These are phyloP conservation scores for Butyriboletus loyo DNA, from an alignment of 768 basidiomycete species.

Conservation along the genomic window DNA sequence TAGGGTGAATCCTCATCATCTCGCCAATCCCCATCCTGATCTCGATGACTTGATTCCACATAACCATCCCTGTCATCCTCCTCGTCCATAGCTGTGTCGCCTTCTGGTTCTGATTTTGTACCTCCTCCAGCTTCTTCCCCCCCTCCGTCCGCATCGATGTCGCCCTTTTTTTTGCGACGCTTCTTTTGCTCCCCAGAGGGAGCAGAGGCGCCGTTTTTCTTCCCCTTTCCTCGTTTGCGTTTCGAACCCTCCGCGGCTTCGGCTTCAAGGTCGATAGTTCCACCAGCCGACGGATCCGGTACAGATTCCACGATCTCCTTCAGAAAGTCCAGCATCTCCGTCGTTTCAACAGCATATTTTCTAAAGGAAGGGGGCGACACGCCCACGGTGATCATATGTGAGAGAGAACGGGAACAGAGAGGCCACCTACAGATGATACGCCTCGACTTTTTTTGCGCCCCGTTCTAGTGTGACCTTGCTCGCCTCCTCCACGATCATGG, in stretches of 20 bases:
- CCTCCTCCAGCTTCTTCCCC: constrained; percentile 36
- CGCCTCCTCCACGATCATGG: constrained; percentile 77
- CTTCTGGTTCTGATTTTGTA: constrained; percentile 38
- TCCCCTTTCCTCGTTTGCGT: constrained; percentile 59
- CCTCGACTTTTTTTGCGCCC: constrained; percentile 85
- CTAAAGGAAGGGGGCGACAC: constrained; percentile 38
- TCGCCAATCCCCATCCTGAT: constrained; percentile 45
- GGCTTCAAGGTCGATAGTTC: constrained; percentile 68
- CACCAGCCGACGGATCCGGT: constrained; percentile 84
- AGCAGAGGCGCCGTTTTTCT: constrained; percentile 40
- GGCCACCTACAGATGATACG: constrained; percentile 82
- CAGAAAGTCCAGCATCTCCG: constrained; percentile 89
- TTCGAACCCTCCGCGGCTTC: constrained; percentile 52
- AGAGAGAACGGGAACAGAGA: not conserved
- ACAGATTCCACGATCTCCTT: constrained; percentile 86
- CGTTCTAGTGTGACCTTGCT: constrained; percentile 74
- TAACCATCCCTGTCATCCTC: constrained; percentile 43
- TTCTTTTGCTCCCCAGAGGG: constrained; percentile 40
- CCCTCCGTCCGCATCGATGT: constrained; percentile 32
- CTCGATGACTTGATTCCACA: constrained; percentile 37
- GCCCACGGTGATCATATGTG: constrained; percentile 1
- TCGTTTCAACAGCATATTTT: constrained; percentile 88
- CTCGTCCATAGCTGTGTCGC: constrained; percentile 35
- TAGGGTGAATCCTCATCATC: constrained; percentile 42
- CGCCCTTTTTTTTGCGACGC: constrained; percentile 48